Base-by-base conservation (phyloP, 2,329 filamentous ascomycete species). In the Acrodontium crateriforme region DNA sequence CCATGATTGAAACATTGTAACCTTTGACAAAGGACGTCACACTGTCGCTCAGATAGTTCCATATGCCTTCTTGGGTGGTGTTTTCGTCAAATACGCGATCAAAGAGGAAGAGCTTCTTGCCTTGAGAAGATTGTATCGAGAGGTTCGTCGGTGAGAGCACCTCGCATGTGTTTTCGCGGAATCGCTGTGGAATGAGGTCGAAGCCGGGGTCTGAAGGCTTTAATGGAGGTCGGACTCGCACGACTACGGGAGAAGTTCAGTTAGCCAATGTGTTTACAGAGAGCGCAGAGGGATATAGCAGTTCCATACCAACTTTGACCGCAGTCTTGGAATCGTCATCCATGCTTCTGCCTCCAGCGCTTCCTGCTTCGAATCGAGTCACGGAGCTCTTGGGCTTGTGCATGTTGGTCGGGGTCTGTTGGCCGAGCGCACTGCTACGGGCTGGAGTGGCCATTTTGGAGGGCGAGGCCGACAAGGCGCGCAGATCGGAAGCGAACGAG, bases 1-100 rank as follows among this genome's bases (percentile, higher is more conserved):
- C 89, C 45, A 98, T 63, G 27, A 98, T 73, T 3, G 89, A 98
- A 33, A 98, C 89, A 71, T 98, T 98, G 69, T 95, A 98, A 30
- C 89, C 89, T 50, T 94, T 83, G 1, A 89, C 63, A 45, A 98
- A 98, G 2, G 85, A 81, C 44, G 67, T 73, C 42, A 95, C 79
- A 44, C 84, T 91, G 42, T 98, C 89, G 37, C 73, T 73, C 26
- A 98, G 64, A 47, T 98, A 98, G 25, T 93, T 80, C 81, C 87
- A 98, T 25, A 98, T 62, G 25, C 85, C 87, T 41, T 89, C 79
- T 53, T 98, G 89, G 34, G 71, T 69, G 6, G 84, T 67, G 2
- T 89, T 78, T 44, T 85, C 74, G 17, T 74, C 69, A 49, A 98
- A 98, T 4, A 98, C 85, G 36, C 84, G 77, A 57, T 98, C 89